Evolutionary conservation across 345 rosid genomes (phyloP), one percentile per base, ranked within the genome.

Genomic region (Citrus cavaleriei): DNA sequence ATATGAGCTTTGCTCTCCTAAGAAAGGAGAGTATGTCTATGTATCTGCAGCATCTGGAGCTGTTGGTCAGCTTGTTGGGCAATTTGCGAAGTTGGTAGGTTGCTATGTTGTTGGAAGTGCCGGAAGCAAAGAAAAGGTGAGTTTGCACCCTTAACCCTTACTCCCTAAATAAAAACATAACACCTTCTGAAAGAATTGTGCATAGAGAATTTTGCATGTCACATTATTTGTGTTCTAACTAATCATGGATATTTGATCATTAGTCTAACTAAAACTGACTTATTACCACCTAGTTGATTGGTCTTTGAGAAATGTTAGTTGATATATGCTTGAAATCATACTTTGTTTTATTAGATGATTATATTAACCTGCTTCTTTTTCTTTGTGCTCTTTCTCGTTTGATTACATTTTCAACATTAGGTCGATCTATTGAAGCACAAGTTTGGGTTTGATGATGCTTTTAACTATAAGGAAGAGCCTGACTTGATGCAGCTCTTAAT

Each of bases 1-100:
- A 63, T 76, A 78, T 54, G 89, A 90, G 62, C 37, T 90, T 14
- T 87, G 91, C 72, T 68, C 80, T 66, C 93, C 93, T 46, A 90
- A 85, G 80, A 79, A 85, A 81, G 94, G 88, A 78, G 95, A 93
- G 71, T 79, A 59, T 1, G 91, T 93, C 72, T 93, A 79, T 40
- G 80, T 91, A 10, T 91, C 91, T 13, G 90, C 93, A 3, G 92
- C 97, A n/a, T 89, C 95, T 16, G 92, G 92, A 51, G 93, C 92
- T 4, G 88, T 90, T 68, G 97, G 97, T 57, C 91, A 93, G 84
- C 90, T 92, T 61, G 92, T 89, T 30, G 95, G 93, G 13, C 92
- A 89, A 30, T 80, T 87, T 51, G 95, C 93, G 2, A 91, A 91
- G 82, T 62, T 86, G 25, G 68, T 81, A 55, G 93, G 92, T 1